Conservation (phyloP, 2,329 filamentous ascomycete genomes). For the Cercospora zeae-maydis region DNA sequence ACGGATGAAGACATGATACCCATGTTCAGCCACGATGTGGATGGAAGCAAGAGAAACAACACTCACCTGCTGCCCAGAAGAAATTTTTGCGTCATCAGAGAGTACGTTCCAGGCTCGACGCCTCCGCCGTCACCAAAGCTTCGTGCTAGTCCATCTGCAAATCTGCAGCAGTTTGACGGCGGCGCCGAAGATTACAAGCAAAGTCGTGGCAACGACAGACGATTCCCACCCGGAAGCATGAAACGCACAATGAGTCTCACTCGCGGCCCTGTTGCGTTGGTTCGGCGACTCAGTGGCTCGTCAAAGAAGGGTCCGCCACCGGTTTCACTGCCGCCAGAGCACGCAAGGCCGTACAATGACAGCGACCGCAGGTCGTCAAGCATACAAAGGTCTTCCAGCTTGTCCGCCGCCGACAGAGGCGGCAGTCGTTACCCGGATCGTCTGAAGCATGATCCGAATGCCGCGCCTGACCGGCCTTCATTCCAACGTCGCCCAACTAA, state of each 20-base stretch:
- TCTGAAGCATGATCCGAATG: slow-evolving; percentile 2
- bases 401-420: slow-evolving; percentile 15
- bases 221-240: slow-evolving; percentile 35
- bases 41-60: slow-evolving; percentile 86
- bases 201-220: slow-evolving; percentile 18
- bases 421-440: slow-evolving; percentile 12
- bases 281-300: slow-evolving; percentile 42
- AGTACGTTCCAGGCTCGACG: slow-evolving; percentile 74
- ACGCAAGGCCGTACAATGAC: slow-evolving; percentile 23
- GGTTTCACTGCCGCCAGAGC: slow-evolving; percentile 19
- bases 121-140: slow-evolving; percentile 62
- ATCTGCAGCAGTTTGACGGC: slow-evolving; percentile 16
- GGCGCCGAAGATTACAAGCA: slow-evolving; percentile 3
- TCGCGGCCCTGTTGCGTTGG: slow-evolving; percentile 40
- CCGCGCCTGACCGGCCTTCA: slow-evolving; percentile 32
- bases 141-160: slow-evolving; percentile 7
- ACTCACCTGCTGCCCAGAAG: slow-evolving; percentile 81
- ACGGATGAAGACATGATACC: slow-evolving; percentile 97
- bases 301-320: slow-evolving; percentile 24
- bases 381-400: slow-evolving; percentile 27
- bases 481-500: slow-evolving; percentile 47
- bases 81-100: slow-evolving; percentile 92
- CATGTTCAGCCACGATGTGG: slow-evolving; percentile 83
- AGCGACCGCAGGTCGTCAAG: slow-evolving; percentile 7
- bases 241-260: slow-evolving; percentile 35